A percentile compares a stretch with the other conserved stretches of the same genome.
Evolutionary conservation across 1,284 basidiomycete genomes (phyloP).

Genomic region (Tilletia caries): DNA sequence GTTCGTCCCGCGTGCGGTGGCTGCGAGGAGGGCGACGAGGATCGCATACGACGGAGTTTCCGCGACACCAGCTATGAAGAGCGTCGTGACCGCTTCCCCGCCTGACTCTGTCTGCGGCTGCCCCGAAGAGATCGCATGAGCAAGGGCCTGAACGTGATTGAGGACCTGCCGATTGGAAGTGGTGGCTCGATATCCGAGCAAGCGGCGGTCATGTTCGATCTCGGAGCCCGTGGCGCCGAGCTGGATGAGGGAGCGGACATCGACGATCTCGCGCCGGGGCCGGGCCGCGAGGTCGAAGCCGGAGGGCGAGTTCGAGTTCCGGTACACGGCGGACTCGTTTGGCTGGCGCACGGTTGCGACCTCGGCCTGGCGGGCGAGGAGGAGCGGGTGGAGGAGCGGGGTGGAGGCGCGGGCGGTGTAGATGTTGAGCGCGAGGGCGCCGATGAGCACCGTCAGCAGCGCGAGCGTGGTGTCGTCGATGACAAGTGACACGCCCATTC

Average conservation of each 20-base stretch:
- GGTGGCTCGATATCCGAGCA: neutral
- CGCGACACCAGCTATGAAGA: neutral
- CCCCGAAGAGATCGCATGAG: neutral
- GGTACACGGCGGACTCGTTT: constrained; percentile 45
- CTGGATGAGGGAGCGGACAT: constrained; percentile 24
- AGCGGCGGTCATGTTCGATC: neutral
- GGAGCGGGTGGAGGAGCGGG: constrained; percentile 49
- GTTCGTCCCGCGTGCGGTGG: neutral
- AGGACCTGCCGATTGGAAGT: neutral
- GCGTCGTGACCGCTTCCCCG: neutral
- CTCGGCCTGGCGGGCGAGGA: constrained; percentile 47
- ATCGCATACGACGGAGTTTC: neutral
- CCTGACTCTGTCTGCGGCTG: neutral
- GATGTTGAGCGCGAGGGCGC: constrained; percentile 30
- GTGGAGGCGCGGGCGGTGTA: constrained; percentile 36
- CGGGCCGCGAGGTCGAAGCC: constrained; percentile 47
- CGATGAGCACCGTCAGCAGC: constrained; percentile 35
- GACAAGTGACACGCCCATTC: constrained; percentile 39
- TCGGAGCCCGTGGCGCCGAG: constrained; percentile 21
- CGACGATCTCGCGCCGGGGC: constrained; percentile 32
- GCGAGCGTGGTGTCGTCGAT: constrained; percentile 45
- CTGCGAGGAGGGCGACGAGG: constrained; percentile 1
- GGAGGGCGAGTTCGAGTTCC: constrained; percentile 49
- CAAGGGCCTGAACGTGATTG: neutral
- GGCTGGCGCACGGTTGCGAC: constrained; percentile 40